These are phyloP conservation scores for Posidonia oceanica DNA, from an alignment of 116 monocot genomes.

Conservation along the genomic window DNA sequence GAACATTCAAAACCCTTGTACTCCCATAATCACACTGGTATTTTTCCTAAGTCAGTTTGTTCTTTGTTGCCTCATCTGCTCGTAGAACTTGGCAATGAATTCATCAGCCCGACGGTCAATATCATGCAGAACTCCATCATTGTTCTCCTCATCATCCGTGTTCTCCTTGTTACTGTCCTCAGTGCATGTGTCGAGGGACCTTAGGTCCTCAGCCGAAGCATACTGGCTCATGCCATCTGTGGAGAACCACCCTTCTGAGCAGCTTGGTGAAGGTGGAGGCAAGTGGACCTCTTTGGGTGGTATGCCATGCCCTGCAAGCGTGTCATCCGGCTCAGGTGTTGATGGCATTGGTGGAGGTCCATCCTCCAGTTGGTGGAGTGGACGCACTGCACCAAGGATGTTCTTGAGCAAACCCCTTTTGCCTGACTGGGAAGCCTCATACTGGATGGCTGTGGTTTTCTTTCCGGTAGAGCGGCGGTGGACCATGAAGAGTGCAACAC, in stretches of 20 bases:
- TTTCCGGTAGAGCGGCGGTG: slow-evolving; percentile 6
- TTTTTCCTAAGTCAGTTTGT: neutral
- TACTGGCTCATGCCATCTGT: slow-evolving; percentile 22
- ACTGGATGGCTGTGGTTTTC: neutral
- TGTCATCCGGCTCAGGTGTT: neutral
- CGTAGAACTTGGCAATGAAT: slow-evolving; percentile 27
- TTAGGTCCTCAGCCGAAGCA: slow-evolving; percentile 30
- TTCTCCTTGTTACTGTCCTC: neutral
- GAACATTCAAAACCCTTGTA: neutral
- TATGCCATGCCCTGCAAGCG: neutral
- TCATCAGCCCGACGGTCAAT: slow-evolving; percentile 26
- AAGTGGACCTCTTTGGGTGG: neutral
- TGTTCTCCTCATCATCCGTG: slow-evolving; percentile 2
- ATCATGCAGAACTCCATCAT: neutral
- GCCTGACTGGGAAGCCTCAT: neutral
- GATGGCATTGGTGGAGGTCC: neutral
- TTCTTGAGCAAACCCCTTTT: slow-evolving; percentile 4
- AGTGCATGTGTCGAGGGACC: slow-evolving; percentile 4
- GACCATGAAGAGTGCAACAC: slow-evolving; percentile 15
- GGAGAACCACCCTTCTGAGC: slow-evolving; percentile 9
- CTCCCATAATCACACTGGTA: neutral
- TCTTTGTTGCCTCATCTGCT: slow-evolving; percentile 22
- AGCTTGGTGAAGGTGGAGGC: slow-evolving; percentile 21
- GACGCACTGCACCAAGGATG: slow-evolving; percentile 22
- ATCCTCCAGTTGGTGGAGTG: slow-evolving; percentile 21